Percentiles rank a stretch among this genome's conserved stretches.
Conservation (phyloP, 768 basidiomycete species). For the Boletellus ananas region DNA sequence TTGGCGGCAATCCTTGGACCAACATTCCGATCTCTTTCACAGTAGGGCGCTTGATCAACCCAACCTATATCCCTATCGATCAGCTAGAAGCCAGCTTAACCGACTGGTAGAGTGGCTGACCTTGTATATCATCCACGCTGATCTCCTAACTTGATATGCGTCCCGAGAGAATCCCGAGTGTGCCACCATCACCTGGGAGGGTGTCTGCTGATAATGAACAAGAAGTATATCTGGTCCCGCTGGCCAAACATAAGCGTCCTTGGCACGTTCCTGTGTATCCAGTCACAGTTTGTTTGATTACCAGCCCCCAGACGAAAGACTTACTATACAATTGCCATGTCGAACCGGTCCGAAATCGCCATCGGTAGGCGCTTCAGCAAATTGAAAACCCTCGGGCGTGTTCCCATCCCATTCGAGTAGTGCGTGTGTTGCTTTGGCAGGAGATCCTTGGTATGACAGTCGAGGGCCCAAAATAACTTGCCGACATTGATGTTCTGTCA, state of each 20-base stretch:
- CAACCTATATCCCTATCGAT: slow-evolving; percentile 20
- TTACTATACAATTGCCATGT: slow-evolving; percentile 36
- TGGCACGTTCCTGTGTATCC: slow-evolving; percentile 30
- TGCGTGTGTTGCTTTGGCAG: slow-evolving; percentile 28
- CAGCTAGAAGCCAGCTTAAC: neutral
- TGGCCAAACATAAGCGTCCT: slow-evolving; percentile 32
- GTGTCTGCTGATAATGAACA: neutral
- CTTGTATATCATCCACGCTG: slow-evolving; percentile 38
- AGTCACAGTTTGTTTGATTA: neutral
- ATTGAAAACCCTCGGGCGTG: slow-evolving; percentile 26
- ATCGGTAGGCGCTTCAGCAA: slow-evolving; percentile 15
- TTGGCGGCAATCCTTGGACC: neutral
- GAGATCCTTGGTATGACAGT: slow-evolving; percentile 11
- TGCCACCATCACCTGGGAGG: neutral
- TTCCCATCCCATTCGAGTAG: slow-evolving; percentile 37
- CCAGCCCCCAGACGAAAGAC: neutral
- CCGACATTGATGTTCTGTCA: slow-evolving; percentile 36
- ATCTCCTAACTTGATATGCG: slow-evolving; percentile 35
- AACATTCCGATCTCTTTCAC: slow-evolving; percentile 26
- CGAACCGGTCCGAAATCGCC: slow-evolving; percentile 21
- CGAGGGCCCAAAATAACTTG: slow-evolving; percentile 29
- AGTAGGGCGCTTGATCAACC: slow-evolving; percentile 26
- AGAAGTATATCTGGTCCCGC: slow-evolving; percentile 27
- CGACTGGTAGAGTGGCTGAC: slow-evolving; percentile 7
- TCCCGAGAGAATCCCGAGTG: slow-evolving; percentile 38